Conservation (phyloP, 306 rosid genomes). For the Castanospermum australe region DNA sequence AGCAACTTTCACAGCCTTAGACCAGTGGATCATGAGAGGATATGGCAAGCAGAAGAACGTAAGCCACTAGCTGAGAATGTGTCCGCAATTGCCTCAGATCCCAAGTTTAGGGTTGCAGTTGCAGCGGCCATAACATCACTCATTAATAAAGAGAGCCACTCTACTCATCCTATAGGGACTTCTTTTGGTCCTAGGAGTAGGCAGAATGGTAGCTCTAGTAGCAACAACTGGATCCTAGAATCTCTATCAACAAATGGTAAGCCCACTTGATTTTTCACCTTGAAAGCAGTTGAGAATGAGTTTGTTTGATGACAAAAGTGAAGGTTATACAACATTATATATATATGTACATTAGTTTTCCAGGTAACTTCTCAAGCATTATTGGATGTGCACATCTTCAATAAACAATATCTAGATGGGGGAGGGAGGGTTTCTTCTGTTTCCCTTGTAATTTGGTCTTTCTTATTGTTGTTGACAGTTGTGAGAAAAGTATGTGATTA, state of each 20-base stretch:
- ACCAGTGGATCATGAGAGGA: not conserved
- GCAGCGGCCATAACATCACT: slow-evolving; percentile 67
- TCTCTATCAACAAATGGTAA: slow-evolving; percentile 45
- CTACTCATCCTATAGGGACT: slow-evolving; percentile 26
- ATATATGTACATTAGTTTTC: not conserved
- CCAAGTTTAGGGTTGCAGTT: slow-evolving; percentile 62
- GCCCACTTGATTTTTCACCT: slow-evolving; percentile 33
- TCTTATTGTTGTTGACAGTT: not conserved
- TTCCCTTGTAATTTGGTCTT: not conserved
- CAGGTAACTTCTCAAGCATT: not conserved
- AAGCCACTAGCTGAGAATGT: slow-evolving; percentile 47
- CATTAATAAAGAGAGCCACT: slow-evolving; percentile 43
- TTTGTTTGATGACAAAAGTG: not conserved
- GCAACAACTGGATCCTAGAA: slow-evolving; percentile 47
- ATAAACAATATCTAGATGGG: slow-evolving; percentile 9
- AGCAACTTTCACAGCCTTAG: slow-evolving; percentile 18
- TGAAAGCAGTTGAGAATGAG: not conserved
- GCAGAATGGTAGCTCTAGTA: slow-evolving; percentile 35
- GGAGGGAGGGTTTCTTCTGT: slow-evolving; percentile 3
- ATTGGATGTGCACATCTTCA: not conserved
- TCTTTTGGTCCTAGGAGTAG: slow-evolving; percentile 37
- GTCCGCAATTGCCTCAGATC: slow-evolving; percentile 67
- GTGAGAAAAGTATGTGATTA: slow-evolving; percentile 5
- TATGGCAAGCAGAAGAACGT: slow-evolving; percentile 39
- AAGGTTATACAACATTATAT: slow-evolving; percentile 4